Evolutionary conservation across 257 asterid genomes (phyloP).

Genomic region (Penstemon newberryi): DNA sequence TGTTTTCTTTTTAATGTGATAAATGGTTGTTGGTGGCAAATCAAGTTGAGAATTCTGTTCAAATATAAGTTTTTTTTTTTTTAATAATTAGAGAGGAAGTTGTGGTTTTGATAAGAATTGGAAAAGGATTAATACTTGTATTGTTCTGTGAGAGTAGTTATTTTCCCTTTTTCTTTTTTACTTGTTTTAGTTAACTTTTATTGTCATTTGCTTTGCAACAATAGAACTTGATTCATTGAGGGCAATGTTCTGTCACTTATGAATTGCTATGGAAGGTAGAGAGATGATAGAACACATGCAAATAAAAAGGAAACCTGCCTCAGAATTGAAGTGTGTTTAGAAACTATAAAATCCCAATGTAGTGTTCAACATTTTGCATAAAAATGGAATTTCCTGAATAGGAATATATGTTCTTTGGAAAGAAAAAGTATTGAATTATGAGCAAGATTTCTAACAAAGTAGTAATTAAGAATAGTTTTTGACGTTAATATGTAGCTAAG

Average conservation of each 20-base stretch:
- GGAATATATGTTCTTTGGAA: no score
- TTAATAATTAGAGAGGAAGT: slow-evolving; percentile 10
- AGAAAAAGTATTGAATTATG: no score
- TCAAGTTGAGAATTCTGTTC: slow-evolving; percentile 4
- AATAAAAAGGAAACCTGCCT: neutral
- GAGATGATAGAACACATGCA: neutral
- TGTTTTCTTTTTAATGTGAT: neutral
- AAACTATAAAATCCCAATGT: slow-evolving; percentile 4
- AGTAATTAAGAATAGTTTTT: neutral
- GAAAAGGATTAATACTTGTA: slow-evolving; percentile 5
- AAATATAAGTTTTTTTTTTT: neutral
- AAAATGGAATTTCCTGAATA: no score
- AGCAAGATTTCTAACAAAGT: neutral
- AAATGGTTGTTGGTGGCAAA: neutral
- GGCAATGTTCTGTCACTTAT: neutral
- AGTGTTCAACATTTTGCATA: neutral
- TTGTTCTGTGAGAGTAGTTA: neutral
- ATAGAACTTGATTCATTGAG: slow-evolving; percentile 12
- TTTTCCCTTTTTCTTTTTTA: neutral
- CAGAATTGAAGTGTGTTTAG: neutral
- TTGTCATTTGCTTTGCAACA: slow-evolving; percentile 12
- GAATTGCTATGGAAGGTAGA: slow-evolving; percentile 12
- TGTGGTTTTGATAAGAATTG: slow-evolving; percentile 13
- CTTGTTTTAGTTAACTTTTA: slow-evolving; percentile 1
- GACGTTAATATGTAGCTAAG: neutral